Conservation (phyloP, 345 rosid genomes). For the Linum tenue region DNA sequence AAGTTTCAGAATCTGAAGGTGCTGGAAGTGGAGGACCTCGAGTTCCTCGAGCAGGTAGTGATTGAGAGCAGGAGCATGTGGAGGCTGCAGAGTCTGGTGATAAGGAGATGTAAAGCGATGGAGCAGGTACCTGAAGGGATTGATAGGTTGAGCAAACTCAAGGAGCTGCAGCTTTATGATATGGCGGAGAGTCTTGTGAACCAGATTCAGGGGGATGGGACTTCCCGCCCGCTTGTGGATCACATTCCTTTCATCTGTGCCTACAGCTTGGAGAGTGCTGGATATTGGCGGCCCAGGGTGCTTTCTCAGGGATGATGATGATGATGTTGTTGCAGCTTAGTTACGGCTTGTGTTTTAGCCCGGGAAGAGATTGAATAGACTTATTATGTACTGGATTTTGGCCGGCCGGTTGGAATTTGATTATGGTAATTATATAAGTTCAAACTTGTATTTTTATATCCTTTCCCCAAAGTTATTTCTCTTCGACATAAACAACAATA, state of each 20-base stretch:
- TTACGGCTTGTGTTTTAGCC: no score
- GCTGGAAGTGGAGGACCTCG: neutral
- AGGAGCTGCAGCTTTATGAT: neutral
- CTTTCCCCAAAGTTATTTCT: no score
- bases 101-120: neutral
- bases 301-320: neutral
- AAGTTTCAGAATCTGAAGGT: constrained; percentile 3
- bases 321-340: neutral
- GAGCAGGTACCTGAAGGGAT: neutral
- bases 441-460: no score
- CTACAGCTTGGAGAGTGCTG: neutral
- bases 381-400: no score
- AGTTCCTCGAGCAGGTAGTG: neutral
- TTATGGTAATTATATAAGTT: no score
- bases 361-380: no score
- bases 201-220: neutral
- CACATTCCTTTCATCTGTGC: neutral
- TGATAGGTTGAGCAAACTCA: neutral
- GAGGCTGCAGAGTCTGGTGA: neutral
- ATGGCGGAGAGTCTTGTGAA: neutral
- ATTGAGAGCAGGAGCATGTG: neutral
- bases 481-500: no score
- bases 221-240: neutral
- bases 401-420: no score
- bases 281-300: neutral